Base-by-base conservation (phyloP, 768 basidiomycete genomes). In the Collybia mongolica region DNA sequence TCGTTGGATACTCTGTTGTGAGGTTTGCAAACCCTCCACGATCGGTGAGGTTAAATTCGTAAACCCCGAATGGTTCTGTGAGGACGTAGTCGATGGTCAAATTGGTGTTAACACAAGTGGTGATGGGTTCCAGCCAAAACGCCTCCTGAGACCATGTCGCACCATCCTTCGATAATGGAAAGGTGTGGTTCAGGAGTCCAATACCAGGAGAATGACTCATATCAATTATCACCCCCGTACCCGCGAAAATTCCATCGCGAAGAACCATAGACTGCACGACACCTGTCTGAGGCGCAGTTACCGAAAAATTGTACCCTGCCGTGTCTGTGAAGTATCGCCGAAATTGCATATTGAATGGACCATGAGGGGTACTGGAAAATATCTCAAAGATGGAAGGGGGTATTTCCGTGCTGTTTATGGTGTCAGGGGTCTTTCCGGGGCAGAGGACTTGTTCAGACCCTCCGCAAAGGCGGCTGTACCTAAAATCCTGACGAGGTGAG, bases 111-210 rank as follows among this genome's bases (percentile, higher is more conserved):
- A 59, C 54, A 18, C 60, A 63, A 17, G 42, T 11, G 2, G 61
- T 55, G 8, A 57, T 54, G 5, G 61, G 61, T 42, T 63, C 59
- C 26, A 62, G 50, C 60, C 61, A 63, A 12, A 63, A 43, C 18
- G 61, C 29, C 5, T 63, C 60, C 20, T 60, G 54, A 7, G 57
- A 57, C 61, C 61, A 63, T 3, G 35, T 37, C 2, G 20, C 60
- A 4, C 61, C 61, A 1, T 42, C 8, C n/a, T 44, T 26, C 0
- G 46, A 39, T 0, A 17, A 5, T 2, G 57, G 57, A 2, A 59
- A 7, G 4, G 54, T 56, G 46, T 56, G 54, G 38, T 56, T 59
- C 54, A 46, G 54, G 18, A 59, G 39, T n/a, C 57, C 57, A 17
- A 59, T 26, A 6, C 56, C 57, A 15, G 61, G 61, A 22, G 48